Conservation (phyloP, 2,329 filamentous ascomycete genomes). For the Grosmannia huntii region DNA sequence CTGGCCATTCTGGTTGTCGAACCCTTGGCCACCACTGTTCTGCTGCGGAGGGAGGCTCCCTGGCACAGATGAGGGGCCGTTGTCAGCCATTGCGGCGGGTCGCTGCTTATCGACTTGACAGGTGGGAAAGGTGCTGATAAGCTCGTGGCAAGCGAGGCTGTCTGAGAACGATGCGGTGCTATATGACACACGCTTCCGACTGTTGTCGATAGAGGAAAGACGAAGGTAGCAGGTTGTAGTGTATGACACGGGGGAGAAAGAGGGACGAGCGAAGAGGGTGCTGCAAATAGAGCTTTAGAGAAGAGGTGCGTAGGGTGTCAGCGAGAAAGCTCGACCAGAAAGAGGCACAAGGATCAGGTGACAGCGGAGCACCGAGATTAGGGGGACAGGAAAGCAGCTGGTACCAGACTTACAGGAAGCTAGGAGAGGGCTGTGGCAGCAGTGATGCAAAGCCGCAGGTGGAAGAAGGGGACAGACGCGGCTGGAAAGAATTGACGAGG, state of each 20-base stretch:
- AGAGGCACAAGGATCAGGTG: background rate
- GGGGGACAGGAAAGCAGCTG: background rate
- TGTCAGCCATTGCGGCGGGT: slow-evolving; percentile 59
- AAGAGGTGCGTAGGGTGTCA: background rate
- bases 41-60: slow-evolving; percentile 55
- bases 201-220: background rate
- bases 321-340: background rate
- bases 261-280: background rate
- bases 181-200: background rate
- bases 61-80: slow-evolving; percentile 36
- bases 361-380: background rate
- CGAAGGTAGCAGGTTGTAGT: background rate
- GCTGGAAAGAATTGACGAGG: background rate
- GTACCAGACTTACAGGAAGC: background rate
- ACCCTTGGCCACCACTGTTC: slow-evolving; percentile 60
- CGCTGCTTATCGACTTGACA: background rate
- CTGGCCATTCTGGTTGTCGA: slow-evolving; percentile 65
- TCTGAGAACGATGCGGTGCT: background rate
- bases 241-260: background rate
- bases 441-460: background rate
- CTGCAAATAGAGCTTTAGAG: background rate
- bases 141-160: background rate
- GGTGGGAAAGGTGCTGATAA: background rate
- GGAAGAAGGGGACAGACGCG: background rate
- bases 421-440: background rate